Evolutionary conservation across 2,329 filamentous ascomycete species (phyloP).

Genomic region (Stemphylium lycopersici): DNA sequence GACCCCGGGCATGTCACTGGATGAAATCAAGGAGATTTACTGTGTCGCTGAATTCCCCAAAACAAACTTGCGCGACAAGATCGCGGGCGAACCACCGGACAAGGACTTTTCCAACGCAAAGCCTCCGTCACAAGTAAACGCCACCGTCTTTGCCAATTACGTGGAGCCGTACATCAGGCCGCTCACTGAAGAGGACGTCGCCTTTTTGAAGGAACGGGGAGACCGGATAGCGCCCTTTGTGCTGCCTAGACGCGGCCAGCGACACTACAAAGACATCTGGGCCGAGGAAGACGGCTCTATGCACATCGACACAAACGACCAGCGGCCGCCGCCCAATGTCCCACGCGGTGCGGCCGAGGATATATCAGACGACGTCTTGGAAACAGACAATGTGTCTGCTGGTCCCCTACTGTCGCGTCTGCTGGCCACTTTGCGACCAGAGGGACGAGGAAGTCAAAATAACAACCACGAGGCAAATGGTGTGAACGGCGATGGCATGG

Average conservation of each 20-base stretch:
- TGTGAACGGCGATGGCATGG: slow-evolving; percentile 55
- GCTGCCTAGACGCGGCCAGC: slow-evolving; percentile 82
- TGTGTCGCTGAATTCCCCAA: slow-evolving; percentile 84
- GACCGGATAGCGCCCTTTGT: slow-evolving; percentile 84
- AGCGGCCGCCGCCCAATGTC: slow-evolving; percentile 78
- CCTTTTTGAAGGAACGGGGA: slow-evolving; percentile 85
- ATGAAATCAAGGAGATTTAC: slow-evolving; percentile 87
- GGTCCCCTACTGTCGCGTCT: slow-evolving; percentile 85
- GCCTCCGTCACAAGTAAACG: slow-evolving; percentile 91
- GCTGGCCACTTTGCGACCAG: slow-evolving; percentile 79
- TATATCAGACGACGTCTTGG: slow-evolving; percentile 83
- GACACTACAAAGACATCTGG: slow-evolving; percentile 90
- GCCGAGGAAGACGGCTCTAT: slow-evolving; percentile 88
- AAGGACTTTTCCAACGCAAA: slow-evolving; percentile 96
- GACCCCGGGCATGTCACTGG: slow-evolving; percentile 75
- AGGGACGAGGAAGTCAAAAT: slow-evolving; percentile 65
- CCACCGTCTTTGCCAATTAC: slow-evolving; percentile 89
- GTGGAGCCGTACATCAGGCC: slow-evolving; percentile 90
- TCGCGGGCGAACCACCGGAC: slow-evolving; percentile 87
- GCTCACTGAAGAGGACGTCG: slow-evolving; percentile 90
- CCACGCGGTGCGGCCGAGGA: slow-evolving; percentile 84
- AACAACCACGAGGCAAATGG: slow-evolving; percentile 62
- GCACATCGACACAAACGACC: slow-evolving; percentile 71
- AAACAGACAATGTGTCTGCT: slow-evolving; percentile 87
- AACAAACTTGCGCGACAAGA: slow-evolving; percentile 80